A percentile compares a stretch with the other conserved stretches of the same genome.
Evolutionary conservation across 345 rosid genomes (phyloP).

Genomic region (Barbarea vulgaris): DNA sequence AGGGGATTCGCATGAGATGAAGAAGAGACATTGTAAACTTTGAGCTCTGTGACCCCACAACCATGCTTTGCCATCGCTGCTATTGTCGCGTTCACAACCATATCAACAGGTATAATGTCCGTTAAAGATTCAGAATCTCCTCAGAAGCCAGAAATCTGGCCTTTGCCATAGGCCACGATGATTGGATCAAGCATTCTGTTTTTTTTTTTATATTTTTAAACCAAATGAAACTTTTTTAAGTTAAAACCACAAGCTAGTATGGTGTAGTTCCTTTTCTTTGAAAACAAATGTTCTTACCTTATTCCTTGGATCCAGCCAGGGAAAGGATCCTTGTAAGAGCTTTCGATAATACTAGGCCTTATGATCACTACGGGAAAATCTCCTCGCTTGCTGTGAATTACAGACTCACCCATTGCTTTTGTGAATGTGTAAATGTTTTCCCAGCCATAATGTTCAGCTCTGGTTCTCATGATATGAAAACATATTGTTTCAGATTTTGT

Average conservation of each 20-base stretch:
- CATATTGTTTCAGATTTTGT: not conserved
- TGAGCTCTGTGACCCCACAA: not conserved
- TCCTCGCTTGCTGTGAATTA: slow-evolving; percentile 52
- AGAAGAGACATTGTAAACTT: slow-evolving; percentile 30
- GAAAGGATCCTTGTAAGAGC: slow-evolving; percentile 88
- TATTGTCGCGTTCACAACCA: slow-evolving; percentile 36
- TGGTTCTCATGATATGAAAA: slow-evolving; percentile 7
- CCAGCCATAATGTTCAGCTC: slow-evolving; percentile 82
- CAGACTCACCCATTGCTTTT: slow-evolving; percentile 85
- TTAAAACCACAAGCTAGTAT: not conserved
- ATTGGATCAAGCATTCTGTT: slow-evolving; percentile 48
- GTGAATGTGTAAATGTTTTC: slow-evolving; percentile 85
- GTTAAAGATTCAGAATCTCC: slow-evolving; percentile 28
- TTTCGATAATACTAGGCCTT: slow-evolving; percentile 68
- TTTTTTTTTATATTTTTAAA: too few species aligned
- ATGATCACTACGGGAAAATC: slow-evolving; percentile 55
- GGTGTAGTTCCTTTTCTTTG: not conserved
- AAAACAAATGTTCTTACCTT: slow-evolving; percentile 8
- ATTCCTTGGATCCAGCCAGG: slow-evolving; percentile 92
- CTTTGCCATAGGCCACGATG: slow-evolving; percentile 43
- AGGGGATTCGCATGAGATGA: slow-evolving; percentile 32
- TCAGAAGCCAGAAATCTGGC: slow-evolving; percentile 37
- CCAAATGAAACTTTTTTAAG: too few species aligned
- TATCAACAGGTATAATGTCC: slow-evolving; percentile 43
- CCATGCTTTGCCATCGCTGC: slow-evolving; percentile 40